phyloP scores from a whole-genome alignment of 768 basidiomycete genomes.

The Tricholoma terreum region DNA sequence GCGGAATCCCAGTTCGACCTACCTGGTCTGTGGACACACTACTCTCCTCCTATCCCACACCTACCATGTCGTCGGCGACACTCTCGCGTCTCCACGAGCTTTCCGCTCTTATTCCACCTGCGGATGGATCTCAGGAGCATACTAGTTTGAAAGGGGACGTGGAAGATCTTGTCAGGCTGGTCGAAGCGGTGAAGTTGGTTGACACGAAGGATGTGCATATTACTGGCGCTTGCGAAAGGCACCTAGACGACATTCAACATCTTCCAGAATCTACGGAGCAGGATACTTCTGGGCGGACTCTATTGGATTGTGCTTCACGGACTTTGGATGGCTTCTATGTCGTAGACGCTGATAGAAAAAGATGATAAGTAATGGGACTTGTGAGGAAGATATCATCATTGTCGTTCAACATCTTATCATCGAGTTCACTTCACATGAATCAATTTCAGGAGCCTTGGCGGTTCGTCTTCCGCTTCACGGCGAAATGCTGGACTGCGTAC shows the following conservation, averaged over 20 bases:
- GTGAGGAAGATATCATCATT: neutral
- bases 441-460: neutral
- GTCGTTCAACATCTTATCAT: neutral
- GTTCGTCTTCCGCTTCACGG: neutral
- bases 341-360: slow-evolving; percentile 50
- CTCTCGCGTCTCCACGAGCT: slow-evolving; percentile 66
- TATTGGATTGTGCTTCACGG: slow-evolving; percentile 52
- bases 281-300: slow-evolving; percentile 31
- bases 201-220: slow-evolving; percentile 35
- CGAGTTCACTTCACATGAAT: neutral
- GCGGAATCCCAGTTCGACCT: slow-evolving; percentile 61
- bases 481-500: neutral
- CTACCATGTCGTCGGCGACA: slow-evolving; percentile 53
- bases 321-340: slow-evolving; percentile 56
- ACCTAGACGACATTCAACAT: slow-evolving; percentile 27
- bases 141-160: slow-evolving; percentile 52
- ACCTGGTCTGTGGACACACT: slow-evolving; percentile 82
- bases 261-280: slow-evolving; percentile 8
- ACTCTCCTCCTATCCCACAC: slow-evolving; percentile 73
- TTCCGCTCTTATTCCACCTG: slow-evolving; percentile 69
- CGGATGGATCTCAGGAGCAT: slow-evolving; percentile 53
- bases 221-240: slow-evolving; percentile 32
- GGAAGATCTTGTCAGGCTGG: slow-evolving; percentile 69
- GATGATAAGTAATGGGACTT: slow-evolving; percentile 1
- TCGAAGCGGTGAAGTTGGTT: slow-evolving; percentile 77